Base-by-base conservation (phyloP, 2,329 filamentous ascomycete species). In the Nemania serpens region DNA sequence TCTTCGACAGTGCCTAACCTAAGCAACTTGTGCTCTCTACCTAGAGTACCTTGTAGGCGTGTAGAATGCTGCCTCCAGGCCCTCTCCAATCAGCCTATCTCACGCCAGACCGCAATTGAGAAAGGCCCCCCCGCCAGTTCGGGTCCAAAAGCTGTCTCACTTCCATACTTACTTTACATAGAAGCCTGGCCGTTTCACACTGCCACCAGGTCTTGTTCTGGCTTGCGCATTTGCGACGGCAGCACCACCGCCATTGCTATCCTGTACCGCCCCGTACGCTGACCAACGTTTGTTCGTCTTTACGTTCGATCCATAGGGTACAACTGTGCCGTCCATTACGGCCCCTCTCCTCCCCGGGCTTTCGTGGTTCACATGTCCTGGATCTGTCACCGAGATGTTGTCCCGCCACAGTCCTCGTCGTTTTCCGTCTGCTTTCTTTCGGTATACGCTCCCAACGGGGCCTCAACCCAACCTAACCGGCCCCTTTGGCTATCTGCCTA, bases 401-500 rank as follows among this genome's bases (percentile, higher is more conserved):
- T 37, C 25, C 48, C 45, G 25, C 12, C 36, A 4, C 39, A n/a
- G 29, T 22, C 10, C 25, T 17, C 29, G 17, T 51, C 41, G 25
- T 20, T 29, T 20, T 49, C 43, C 15, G 12, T 34, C 25, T 48
- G 6, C 7, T 33, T 17, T 46, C 47, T 22, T 42, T 57, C 48
- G 49, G 39, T 57, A 33, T 46, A 22, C 42, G 7, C 48, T 47
- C 53, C 12, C n/a, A 13, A 60, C n/a, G 5, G 29, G 18, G 12
- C 34, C 41, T 17, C 18, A 49, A 53, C 36, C 43, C 20, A 7
- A 29, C 11, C 36, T 5, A 36, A 25, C 11, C 20, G 48, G 42
- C 58, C 58, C 29, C 54, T 58, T 41, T 33, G 29, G 3, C 20
- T 52, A 37, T 52, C 54, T 61, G 54, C 59, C 59, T 61, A 20